Percentiles rank a stretch among this genome's conserved stretches.
These are phyloP conservation scores for Glycyrrhiza uralensis DNA, from an alignment of 306 rosid genomes.

Conservation along the genomic window DNA sequence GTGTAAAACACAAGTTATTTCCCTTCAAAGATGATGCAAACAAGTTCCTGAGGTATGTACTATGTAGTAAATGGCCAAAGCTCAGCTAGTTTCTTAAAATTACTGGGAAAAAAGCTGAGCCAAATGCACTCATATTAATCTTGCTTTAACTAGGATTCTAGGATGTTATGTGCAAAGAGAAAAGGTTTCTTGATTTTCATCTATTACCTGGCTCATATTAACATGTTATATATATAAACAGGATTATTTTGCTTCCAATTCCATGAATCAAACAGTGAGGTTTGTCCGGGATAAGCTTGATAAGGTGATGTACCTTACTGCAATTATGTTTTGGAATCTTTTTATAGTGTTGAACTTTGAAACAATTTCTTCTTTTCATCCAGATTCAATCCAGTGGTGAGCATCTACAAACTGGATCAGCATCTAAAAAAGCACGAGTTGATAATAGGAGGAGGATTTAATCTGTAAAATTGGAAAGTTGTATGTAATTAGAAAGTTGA, in stretches of 20 bases:
- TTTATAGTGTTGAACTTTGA: not conserved
- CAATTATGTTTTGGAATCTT: not conserved
- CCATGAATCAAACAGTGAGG: conserved; percentile 84
- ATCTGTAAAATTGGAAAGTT: not conserved
- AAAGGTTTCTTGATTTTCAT: conserved; percentile 6
- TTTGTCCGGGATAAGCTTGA: conserved; percentile 79
- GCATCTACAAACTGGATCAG: conserved; percentile 48
- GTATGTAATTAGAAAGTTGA: too few relatives aligned
- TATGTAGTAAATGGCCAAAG: not conserved
- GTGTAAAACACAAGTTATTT: conserved; percentile 17
- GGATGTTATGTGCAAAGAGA: not conserved
- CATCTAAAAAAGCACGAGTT: conserved; percentile 59
- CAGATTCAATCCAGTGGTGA: conserved; percentile 68
- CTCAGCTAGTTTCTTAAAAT: conserved; percentile 4
- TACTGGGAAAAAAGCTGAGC: too few relatives aligned
- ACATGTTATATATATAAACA: conserved; percentile 32
- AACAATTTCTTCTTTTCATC: conserved; percentile 16
- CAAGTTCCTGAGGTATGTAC: conserved; percentile 31
- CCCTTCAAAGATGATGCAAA: conserved; percentile 31
- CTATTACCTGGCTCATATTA: conserved; percentile 10
- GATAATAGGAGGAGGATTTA: conserved; percentile 88
- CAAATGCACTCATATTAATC: too few relatives aligned
- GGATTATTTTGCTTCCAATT: conserved; percentile 79
- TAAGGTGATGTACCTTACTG: conserved; percentile 52
- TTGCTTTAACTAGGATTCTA: conserved; percentile 5